These are phyloP conservation scores for Xerocomus tenax DNA, from an alignment of 1,284 basidiomycete species.

Conservation along the genomic window DNA sequence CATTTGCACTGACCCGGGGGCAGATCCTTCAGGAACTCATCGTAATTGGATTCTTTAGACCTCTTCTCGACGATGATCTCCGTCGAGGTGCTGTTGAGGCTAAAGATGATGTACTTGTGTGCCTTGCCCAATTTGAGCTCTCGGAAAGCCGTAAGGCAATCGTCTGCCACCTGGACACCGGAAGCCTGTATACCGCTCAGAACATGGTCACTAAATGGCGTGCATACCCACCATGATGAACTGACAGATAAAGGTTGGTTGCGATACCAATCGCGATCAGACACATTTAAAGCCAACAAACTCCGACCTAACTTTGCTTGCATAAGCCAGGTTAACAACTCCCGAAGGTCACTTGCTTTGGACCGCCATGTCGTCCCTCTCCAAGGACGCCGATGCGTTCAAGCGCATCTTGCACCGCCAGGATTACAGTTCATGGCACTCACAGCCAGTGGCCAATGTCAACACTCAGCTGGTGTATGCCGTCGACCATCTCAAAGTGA, in stretches of 20 bases:
- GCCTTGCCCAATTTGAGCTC: slow-evolving; percentile 79
- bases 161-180: slow-evolving; percentile 57
- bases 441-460: slow-evolving; percentile 75
- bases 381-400: slow-evolving; percentile 59
- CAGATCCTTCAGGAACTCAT: slow-evolving; percentile 70
- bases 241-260: slow-evolving; percentile 19
- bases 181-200: slow-evolving; percentile 53
- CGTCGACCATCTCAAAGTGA: slow-evolving; percentile 70
- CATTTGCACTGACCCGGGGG: slow-evolving; percentile 76
- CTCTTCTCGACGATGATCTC: slow-evolving; percentile 73
- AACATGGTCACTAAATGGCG: not conserved
- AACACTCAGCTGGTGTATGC: slow-evolving; percentile 84
- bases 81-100: slow-evolving; percentile 54
- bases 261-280: slow-evolving; percentile 29
- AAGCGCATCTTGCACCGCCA: slow-evolving; percentile 53
- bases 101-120: slow-evolving; percentile 83
- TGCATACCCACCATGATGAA: slow-evolving; percentile 19
- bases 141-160: slow-evolving; percentile 62
- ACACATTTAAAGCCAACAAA: slow-evolving; percentile 12
- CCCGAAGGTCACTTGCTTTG: not conserved
- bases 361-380: slow-evolving; percentile 51
- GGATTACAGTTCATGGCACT: slow-evolving; percentile 69
- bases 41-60: slow-evolving; percentile 47
- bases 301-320: slow-evolving; percentile 29
- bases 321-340: slow-evolving; percentile 11